Evolutionary conservation across 106 monocot genomes (phyloP), one percentile per base, ranked within the genome.

Genomic region (Iris macrosiphon): DNA sequence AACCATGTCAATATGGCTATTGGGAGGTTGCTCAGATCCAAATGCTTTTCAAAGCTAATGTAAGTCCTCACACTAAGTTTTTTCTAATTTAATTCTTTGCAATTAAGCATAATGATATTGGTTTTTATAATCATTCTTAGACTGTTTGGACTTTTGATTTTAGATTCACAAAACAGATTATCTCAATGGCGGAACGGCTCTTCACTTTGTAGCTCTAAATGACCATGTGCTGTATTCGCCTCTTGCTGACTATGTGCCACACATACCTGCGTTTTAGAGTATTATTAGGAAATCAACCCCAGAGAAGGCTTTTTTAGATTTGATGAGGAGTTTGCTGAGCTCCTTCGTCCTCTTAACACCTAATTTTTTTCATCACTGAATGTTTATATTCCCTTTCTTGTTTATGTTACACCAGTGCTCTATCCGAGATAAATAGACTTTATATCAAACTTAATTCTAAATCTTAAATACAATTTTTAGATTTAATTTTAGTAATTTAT

Each of bases 21-120:
- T 99, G 91, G 98, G 98, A 99, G 68, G 91, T 99, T 61, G 91
- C 91, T 65, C 98, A 87, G 57, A 87, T 71, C 68, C 75, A 87
- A n/a, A 87, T 99, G 72, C 81, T 91, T 61, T 99, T 80, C 61
- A 87, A 72, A 64, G 87, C 98, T 41, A 84, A 87, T 63, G 98
- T 99, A 60, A 73, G 60, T 35, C 15, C 0, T 50, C n/a, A 10
- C 53, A n/a, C n/a, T n/a, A n/a, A n/a, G n/a, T n/a, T n/a, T n/a
- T 43, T 23, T 44, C n/a, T 1, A n/a, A n/a, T 23, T 23, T 17
- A 38, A 21, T 31, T 13, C 13, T 28, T 63, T 25, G 12, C 57
- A 40, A 25, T 65, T 35, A 42, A 11, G 31, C 21, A 24, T 77
- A 47, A n/a, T 7, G 51, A n/a, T 38, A 41, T 38, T 6, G 8